phyloP scores from a whole-genome alignment of 495 filamentous ascomycete species.

The Venustampulla echinocandica region DNA sequence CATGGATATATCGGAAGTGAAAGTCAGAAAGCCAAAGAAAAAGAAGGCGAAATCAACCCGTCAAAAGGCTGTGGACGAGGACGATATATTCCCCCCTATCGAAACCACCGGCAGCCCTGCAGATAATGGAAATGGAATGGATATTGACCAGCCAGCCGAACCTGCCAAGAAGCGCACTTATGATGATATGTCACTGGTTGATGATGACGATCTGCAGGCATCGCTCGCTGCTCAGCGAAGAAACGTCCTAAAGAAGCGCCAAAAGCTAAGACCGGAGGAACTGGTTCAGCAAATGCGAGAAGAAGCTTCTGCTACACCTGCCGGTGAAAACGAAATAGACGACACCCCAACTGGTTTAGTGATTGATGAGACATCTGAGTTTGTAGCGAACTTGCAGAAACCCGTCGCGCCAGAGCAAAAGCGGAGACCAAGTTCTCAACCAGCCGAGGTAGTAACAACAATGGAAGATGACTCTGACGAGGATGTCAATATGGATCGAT shows the following conservation, averaged over 20 bases:
- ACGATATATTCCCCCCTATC: constrained; percentile 53
- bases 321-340: constrained; percentile 34
- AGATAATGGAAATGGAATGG: constrained; percentile 54
- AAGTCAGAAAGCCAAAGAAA: constrained; percentile 89
- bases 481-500: constrained; percentile 56
- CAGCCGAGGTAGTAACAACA: constrained; percentile 31
- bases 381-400: constrained; percentile 76
- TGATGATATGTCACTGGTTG: constrained; percentile 64
- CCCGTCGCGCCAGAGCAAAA: constrained; percentile 54
- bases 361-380: constrained; percentile 91
- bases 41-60: constrained; percentile 75
- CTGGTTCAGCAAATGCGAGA: constrained; percentile 75
- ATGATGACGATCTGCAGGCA: constrained; percentile 89
- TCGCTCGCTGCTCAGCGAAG: constrained; percentile 72
- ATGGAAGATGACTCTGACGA: constrained; percentile 46
- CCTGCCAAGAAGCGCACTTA: constrained; percentile 51
- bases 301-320: constrained; percentile 49
- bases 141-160: constrained; percentile 53
- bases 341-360: constrained; percentile 64
- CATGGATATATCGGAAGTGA: constrained; percentile 73
- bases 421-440: constrained; percentile 32
- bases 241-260: constrained; percentile 81
- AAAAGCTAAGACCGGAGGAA: constrained; percentile 73
- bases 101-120: constrained; percentile 30
- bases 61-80: constrained; percentile 59